Evolutionary conservation across 371 early-diverging fungal species (phyloP).

Genomic region (Mucor mucedo): DNA sequence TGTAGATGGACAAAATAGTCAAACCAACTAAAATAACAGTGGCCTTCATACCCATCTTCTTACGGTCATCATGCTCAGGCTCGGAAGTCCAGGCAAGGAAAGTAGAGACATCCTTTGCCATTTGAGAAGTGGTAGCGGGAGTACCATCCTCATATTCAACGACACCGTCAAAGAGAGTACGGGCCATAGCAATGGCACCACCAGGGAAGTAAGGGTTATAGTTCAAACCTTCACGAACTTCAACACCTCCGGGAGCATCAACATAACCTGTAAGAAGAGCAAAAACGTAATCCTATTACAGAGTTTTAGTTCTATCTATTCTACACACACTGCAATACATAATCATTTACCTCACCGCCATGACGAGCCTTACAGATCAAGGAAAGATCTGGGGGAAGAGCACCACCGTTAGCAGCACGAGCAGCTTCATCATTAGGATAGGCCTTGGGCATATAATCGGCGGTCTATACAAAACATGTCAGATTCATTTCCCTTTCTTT

Average conservation of each 20-base stretch:
- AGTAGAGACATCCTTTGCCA: conserved; percentile 97
- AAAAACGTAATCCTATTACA: conserved; percentile 88
- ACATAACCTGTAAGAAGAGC: conserved; percentile 94
- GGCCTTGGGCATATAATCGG: conserved; percentile 91
- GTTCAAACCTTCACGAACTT: conserved; percentile 93
- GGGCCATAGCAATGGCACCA: conserved; percentile 98
- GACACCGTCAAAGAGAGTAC: conserved; percentile 90
- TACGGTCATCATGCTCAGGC: conserved; percentile 97
- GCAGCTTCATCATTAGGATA: conserved; percentile 98
- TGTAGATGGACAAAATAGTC: conserved; percentile 69
- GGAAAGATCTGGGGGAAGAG: conserved; percentile 95
- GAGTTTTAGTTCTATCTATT: background rate
- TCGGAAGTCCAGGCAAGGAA: conserved; percentile 96
- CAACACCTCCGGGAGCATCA: conserved; percentile 96
- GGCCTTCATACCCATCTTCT: conserved; percentile 95
- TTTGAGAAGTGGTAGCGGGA: conserved; percentile 95
- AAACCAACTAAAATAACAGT: conserved; percentile 67
- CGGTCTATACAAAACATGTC: conserved; percentile 51
- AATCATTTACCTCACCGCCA: conserved; percentile 77
- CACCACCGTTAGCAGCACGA: conserved; percentile 95
- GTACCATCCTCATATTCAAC: conserved; percentile 98
- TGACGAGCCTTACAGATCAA: conserved; percentile 96
- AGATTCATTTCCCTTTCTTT: background rate
- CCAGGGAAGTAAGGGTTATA: conserved; percentile 99
- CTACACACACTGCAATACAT: no score